These are phyloP conservation scores for Artemisia annua DNA, from an alignment of 129 eudicot species.

Conservation along the genomic window DNA sequence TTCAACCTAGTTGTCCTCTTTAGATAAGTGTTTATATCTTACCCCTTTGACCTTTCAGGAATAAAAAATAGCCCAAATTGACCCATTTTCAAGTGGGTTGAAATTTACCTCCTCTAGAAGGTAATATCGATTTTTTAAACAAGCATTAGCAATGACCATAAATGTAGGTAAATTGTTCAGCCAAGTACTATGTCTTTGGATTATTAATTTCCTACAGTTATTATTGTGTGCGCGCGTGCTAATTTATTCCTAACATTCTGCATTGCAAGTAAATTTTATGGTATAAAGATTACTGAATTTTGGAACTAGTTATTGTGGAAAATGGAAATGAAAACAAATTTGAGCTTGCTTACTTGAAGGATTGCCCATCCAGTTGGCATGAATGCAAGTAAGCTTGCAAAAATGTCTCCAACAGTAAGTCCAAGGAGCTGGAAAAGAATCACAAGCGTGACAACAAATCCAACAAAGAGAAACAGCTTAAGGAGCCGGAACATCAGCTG, in stretches of 20 bases:
- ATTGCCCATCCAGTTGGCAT: slow-evolving; percentile 99
- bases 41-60: not conserved
- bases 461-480: slow-evolving; percentile 72
- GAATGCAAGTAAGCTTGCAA: slow-evolving; percentile 82
- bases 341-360: slow-evolving; percentile 51
- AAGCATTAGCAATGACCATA: not conserved
- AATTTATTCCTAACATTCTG: not conserved
- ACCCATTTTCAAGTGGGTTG: not conserved
- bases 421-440: slow-evolving; percentile 64
- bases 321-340: not conserved
- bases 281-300: not conserved
- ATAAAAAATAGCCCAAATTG: not conserved
- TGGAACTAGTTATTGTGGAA: not conserved
- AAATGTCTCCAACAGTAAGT: slow-evolving; percentile 84
- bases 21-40: too few relatives aligned
- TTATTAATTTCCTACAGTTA: not conserved
- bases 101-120: not conserved
- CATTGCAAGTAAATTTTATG: not conserved
- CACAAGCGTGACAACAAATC: slow-evolving; percentile 50
- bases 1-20: too few relatives aligned
- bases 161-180: not conserved
- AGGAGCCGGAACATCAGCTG: slow-evolving; percentile 97
- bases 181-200: not conserved
- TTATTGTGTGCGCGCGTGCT: not conserved
- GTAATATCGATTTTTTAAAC: not conserved